phyloP scores from a whole-genome alignment of 495 filamentous ascomycete species.

The Penicillium goetzii region DNA sequence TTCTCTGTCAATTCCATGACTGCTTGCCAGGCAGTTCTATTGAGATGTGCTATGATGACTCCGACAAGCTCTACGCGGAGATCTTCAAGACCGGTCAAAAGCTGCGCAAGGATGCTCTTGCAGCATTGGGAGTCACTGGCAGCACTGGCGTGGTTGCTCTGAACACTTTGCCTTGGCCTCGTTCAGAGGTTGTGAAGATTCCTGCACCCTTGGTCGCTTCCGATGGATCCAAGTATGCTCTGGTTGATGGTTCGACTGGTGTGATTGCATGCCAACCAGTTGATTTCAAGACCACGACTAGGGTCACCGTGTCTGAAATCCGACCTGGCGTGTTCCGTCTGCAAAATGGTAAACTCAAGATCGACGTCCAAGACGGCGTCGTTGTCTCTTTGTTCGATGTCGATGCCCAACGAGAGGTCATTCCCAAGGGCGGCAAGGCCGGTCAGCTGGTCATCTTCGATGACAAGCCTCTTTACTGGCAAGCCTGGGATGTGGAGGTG shows the following conservation, averaged over 20 bases:
- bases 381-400: constrained; percentile 85
- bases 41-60: constrained; percentile 96
- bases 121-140: constrained; percentile 63
- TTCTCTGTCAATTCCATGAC: constrained; percentile 96
- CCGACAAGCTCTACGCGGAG: constrained; percentile 79
- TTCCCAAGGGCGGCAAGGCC: constrained; percentile 77
- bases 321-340: constrained; percentile 74
- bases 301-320: constrained; percentile 67
- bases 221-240: constrained; percentile 46
- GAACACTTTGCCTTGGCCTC: constrained; percentile 84
- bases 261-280: constrained; percentile 54
- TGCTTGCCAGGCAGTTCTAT: constrained; percentile 94
- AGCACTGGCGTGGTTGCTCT: constrained; percentile 55
- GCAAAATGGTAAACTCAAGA: constrained; percentile 71
- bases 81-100: constrained; percentile 77
- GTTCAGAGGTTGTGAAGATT: constrained; percentile 70
- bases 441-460: constrained; percentile 96
- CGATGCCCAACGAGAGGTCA: constrained; percentile 69
- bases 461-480: constrained; percentile 98
- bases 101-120: constrained; percentile 69
- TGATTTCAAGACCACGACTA: constrained; percentile 45
- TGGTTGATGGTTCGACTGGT: constrained; percentile 51
- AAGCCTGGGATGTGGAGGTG: constrained; percentile 98
- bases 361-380: constrained; percentile 70
- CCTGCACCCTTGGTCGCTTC: constrained; percentile 42